phyloP scores from a whole-genome alignment of 2,329 filamentous ascomycete species.

The Capronia coronata region DNA sequence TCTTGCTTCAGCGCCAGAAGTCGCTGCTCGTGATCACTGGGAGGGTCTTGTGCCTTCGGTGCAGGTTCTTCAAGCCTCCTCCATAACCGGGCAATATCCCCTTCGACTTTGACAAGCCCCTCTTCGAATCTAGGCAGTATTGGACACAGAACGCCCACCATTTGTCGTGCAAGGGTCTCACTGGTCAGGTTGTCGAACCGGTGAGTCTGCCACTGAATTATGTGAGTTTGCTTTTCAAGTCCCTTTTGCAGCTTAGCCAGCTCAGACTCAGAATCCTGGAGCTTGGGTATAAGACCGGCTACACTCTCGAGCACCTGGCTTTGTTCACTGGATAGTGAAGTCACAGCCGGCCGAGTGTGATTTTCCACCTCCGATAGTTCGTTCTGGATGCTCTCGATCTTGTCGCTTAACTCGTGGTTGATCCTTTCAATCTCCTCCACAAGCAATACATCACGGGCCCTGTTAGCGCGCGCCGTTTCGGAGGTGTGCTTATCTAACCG shows the following conservation, averaged over 20 bases:
- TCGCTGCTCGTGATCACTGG: not conserved
- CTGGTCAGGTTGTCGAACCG: constrained; percentile 18
- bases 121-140: constrained; percentile 15
- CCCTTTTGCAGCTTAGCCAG: not conserved
- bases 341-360: not conserved
- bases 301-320: constrained; percentile 2
- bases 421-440: not conserved
- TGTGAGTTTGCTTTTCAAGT: constrained; percentile 6
- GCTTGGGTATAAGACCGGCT: not conserved
- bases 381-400: not conserved
- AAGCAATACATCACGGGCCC: not conserved
- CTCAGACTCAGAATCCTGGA: not conserved
- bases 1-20: not conserved
- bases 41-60: not conserved
- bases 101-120: constrained; percentile 8
- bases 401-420: not conserved
- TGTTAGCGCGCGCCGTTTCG: not conserved
- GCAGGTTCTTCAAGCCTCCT: constrained; percentile 1
- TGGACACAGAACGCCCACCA: constrained; percentile 6
- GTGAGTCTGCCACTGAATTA: constrained; percentile 9
- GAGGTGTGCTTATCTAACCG: not conserved
- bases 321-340: not conserved
- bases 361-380: not conserved
- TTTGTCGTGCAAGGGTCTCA: constrained; percentile 7
- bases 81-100: not conserved